Conservation (phyloP, 1,284 basidiomycete genomes). For the Neolentinus lepideus region DNA sequence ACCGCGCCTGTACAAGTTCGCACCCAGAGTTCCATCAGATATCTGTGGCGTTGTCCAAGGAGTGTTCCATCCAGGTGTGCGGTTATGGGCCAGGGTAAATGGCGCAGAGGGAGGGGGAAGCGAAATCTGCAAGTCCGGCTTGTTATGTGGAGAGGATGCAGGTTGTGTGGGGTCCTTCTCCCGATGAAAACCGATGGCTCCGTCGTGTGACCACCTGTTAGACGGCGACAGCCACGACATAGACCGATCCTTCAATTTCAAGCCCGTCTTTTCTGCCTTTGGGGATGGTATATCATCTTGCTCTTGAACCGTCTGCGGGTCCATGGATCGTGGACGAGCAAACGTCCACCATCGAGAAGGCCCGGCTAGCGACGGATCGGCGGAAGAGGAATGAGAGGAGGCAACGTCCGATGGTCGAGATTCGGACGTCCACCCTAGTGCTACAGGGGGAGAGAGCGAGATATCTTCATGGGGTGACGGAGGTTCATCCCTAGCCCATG, state of each 20-base stretch:
- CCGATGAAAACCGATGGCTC: neutral
- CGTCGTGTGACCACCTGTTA: neutral
- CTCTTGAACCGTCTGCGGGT: slow-evolving; percentile 17
- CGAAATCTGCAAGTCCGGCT: slow-evolving; percentile 24
- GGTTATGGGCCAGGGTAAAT: slow-evolving; percentile 46
- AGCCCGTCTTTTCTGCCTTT: slow-evolving; percentile 22
- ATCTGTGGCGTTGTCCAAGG: slow-evolving; percentile 46
- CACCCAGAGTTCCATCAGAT: neutral
- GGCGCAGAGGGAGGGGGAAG: slow-evolving; percentile 35
- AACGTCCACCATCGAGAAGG: slow-evolving; percentile 69
- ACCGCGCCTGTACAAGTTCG: neutral
- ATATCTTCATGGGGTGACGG: slow-evolving; percentile 14
- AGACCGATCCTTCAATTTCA: slow-evolving; percentile 30
- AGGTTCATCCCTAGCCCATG: slow-evolving; percentile 78
- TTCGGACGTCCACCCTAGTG: slow-evolving; percentile 19
- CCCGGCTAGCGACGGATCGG: slow-evolving; percentile 23
- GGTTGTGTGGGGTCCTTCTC: slow-evolving; percentile 4
- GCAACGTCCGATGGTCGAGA: slow-evolving; percentile 40
- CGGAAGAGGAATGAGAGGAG: slow-evolving; percentile 42
- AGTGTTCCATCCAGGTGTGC: slow-evolving; percentile 59
- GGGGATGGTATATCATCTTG: slow-evolving; percentile 8
- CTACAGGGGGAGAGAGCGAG: slow-evolving; percentile 15
- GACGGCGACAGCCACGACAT: slow-evolving; percentile 29
- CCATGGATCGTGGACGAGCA: slow-evolving; percentile 30
- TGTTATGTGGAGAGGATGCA: slow-evolving; percentile 12